phyloP scores from a whole-genome alignment of 2,329 filamentous ascomycete species.

The Phialophora chinensis region DNA sequence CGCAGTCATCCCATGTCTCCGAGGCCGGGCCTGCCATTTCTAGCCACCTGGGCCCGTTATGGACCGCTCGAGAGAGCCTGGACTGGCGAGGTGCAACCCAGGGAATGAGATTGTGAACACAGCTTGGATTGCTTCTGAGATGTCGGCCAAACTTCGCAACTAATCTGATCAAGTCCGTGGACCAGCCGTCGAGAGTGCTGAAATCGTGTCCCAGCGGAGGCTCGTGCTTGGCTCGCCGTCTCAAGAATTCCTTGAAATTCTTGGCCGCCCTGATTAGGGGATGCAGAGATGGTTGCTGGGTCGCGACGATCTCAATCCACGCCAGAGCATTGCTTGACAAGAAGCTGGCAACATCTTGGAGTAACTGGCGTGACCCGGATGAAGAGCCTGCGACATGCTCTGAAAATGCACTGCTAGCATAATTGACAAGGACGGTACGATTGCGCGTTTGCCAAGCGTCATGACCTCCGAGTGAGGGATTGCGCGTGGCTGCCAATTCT shows the following conservation, averaged over 20 bases:
- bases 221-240: not conserved
- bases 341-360: not conserved
- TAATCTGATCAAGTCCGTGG: conserved; percentile 7
- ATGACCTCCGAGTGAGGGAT: not conserved
- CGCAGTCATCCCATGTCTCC: conserved; percentile 13
- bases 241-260: conserved; percentile 7
- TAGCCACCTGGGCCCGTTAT: not conserved
- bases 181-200: conserved; percentile 6
- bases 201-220: not conserved
- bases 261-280: not conserved
- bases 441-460: not conserved
- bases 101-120: conserved; percentile 5
- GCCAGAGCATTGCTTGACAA: conserved; percentile 3
- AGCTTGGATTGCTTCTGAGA: conserved; percentile 2
- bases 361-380: conserved; percentile 2
- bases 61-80: not conserved
- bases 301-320: conserved; percentile 11
- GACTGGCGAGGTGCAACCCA: conserved; percentile 1
- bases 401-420: conserved; percentile 10
- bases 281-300: conserved; percentile 6
- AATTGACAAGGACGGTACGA: conserved; percentile 1
- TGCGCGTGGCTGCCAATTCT: conserved; percentile 1
- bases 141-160: conserved; percentile 14
- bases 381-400: conserved; percentile 9
- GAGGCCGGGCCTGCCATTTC: conserved; percentile 5